Evolutionary conservation across 202 grass and related monocot species (phyloP).

Genomic region (Zizania palustris): DNA sequence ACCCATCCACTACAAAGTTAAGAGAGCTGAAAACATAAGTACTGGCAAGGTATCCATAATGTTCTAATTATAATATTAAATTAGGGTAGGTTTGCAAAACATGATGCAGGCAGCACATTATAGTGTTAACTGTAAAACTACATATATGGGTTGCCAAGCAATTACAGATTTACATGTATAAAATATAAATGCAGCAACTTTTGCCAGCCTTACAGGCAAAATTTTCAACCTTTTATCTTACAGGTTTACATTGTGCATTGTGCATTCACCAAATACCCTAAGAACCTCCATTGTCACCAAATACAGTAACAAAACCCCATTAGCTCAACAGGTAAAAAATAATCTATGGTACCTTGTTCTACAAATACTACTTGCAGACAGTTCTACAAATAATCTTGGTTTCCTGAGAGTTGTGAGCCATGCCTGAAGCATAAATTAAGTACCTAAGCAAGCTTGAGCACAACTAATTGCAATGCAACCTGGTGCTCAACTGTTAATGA

Average conservation of each 20-base stretch:
- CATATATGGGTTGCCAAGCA: background rate
- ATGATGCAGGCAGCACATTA: background rate
- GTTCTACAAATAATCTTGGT: background rate
- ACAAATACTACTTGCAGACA: background rate
- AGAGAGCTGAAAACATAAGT: slow-evolving; percentile 21
- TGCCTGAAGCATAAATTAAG: background rate
- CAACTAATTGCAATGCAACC: background rate
- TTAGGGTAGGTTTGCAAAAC: background rate
- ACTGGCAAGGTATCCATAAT: background rate
- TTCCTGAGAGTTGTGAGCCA: background rate
- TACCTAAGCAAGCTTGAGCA: slow-evolving; percentile 7
- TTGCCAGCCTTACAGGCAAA: background rate
- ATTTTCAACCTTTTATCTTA: background rate
- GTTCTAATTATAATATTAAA: background rate
- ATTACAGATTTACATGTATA: background rate
- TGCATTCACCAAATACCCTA: background rate
- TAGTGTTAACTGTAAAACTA: background rate
- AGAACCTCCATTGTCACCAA: background rate
- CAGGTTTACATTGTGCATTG: background rate
- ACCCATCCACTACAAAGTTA: slow-evolving; percentile 64
- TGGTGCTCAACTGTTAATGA: background rate
- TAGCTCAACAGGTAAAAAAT: slow-evolving; percentile 1
- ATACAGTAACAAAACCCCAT: background rate
- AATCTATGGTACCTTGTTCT: slow-evolving; percentile 1
- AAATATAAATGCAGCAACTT: background rate